Percentiles rank a stretch among this genome's conserved stretches.
Conservation (phyloP, 305 asterid species). For the Fraxinus latifolia region DNA sequence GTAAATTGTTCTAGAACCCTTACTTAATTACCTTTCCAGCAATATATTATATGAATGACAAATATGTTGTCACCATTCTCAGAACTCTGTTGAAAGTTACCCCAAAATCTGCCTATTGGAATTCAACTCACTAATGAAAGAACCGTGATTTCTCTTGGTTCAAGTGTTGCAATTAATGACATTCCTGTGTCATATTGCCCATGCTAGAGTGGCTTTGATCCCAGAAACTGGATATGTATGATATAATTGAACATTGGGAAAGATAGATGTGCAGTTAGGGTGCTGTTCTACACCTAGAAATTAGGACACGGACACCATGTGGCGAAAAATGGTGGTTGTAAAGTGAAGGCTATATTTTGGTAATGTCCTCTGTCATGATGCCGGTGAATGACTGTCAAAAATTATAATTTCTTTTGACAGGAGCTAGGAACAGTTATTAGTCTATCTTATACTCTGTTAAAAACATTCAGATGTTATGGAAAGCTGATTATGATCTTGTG, state of each 20-base stretch:
- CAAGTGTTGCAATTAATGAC: too few species aligned
- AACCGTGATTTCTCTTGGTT: too few species aligned
- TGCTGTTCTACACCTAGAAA: neutral
- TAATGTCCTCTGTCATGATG: neutral
- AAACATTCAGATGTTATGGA: neutral
- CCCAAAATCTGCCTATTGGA: too few species aligned
- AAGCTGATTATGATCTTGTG: neutral
- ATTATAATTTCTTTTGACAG: neutral
- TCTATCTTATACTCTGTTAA: neutral
- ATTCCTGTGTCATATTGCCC: neutral
- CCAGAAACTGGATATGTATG: neutral
- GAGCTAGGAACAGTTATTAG: neutral
- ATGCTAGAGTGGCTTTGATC: neutral
- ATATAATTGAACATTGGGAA: conserved; percentile 2
- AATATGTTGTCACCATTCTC: too few species aligned
- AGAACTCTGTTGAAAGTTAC: too few species aligned
- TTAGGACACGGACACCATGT: neutral
- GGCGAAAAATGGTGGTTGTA: neutral
- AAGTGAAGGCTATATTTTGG: neutral
- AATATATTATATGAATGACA: too few species aligned
- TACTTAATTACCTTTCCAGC: too few species aligned
- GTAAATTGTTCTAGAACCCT: too few species aligned
- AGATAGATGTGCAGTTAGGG: neutral
- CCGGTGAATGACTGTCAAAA: neutral
- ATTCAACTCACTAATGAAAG: too few species aligned